Percentiles rank a stretch among this genome's conserved stretches.
Evolutionary conservation across 352 stramenopile genomes (phyloP).

Genomic region (Globisporangium mamillatum): DNA sequence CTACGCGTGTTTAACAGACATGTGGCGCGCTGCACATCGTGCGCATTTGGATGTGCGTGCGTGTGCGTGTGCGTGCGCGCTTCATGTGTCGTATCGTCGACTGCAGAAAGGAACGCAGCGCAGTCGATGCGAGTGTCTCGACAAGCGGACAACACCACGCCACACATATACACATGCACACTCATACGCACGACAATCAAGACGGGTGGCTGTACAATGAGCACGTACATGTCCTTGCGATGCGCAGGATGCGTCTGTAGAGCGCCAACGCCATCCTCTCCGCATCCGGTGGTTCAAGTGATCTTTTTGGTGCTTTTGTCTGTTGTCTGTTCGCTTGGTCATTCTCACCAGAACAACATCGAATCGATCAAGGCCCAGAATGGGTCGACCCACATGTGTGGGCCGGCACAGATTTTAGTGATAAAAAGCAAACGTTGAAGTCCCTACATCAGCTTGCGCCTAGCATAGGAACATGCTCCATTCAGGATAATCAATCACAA

Average conservation of each 20-base stretch:
- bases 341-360: neutral
- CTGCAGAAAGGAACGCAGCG: neutral
- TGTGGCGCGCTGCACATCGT: neutral
- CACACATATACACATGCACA: constrained; percentile 8
- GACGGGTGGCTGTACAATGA: neutral
- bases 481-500: neutral
- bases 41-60: neutral
- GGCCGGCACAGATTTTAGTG: neutral
- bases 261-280: constrained; percentile 46
- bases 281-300: constrained; percentile 4
- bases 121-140: neutral
- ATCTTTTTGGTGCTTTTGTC: neutral
- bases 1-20: neutral
- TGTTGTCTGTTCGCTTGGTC: neutral
- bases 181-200: neutral
- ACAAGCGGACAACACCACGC: neutral
- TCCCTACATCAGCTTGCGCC: neutral
- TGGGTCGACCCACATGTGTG: neutral
- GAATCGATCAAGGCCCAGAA: neutral
- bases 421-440: neutral
- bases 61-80: neutral
- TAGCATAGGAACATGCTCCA: neutral
- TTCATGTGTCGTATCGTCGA: constrained; percentile 2
- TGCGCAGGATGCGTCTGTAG: constrained; percentile 71
- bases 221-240: constrained; percentile 65